These are phyloP conservation scores for Thamnidium elegans DNA, from an alignment of 192 early-diverging fungal genomes.

Conservation along the genomic window DNA sequence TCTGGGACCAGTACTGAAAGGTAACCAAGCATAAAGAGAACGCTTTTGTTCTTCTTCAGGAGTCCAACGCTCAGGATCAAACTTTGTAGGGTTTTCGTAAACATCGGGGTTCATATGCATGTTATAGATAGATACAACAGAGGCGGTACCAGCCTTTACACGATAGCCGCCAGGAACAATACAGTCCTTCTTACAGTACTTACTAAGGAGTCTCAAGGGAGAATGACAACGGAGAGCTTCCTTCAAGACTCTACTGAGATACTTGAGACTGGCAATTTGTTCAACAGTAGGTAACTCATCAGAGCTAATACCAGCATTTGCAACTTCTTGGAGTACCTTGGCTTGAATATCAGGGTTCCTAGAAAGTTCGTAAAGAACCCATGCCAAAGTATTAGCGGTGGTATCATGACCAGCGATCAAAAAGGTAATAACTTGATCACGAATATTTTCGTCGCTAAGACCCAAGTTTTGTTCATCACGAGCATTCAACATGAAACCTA, in stretches of 20 bases:
- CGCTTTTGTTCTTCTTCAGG: slow-evolving; percentile 51
- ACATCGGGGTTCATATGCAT: slow-evolving; percentile 47
- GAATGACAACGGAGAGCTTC: slow-evolving; percentile 57
- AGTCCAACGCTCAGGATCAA: slow-evolving; percentile 53
- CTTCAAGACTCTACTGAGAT: slow-evolving; percentile 51
- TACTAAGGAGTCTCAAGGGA: slow-evolving; percentile 42
- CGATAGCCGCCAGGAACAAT: slow-evolving; percentile 44
- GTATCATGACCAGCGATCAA: slow-evolving; percentile 58
- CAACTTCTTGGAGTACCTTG: slow-evolving; percentile 49
- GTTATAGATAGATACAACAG: slow-evolving; percentile 28
- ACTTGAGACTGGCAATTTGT: slow-evolving; percentile 43
- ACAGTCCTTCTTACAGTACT: slow-evolving; percentile 42
- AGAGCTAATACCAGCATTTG: slow-evolving; percentile 36
- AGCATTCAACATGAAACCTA: slow-evolving; percentile 59
- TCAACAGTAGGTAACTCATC: slow-evolving; percentile 28
- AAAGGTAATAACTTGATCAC: slow-evolving; percentile 63
- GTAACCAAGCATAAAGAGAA: slow-evolving; percentile 49
- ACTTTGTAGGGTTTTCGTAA: slow-evolving; percentile 42
- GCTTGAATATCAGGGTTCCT: slow-evolving; percentile 41
- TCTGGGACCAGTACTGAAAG: slow-evolving; percentile 49
- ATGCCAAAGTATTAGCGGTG: slow-evolving; percentile 51
- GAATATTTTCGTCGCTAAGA: slow-evolving; percentile 46
- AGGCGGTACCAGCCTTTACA: slow-evolving; percentile 26
- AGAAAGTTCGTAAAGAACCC: slow-evolving; percentile 47
- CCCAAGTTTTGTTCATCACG: slow-evolving; percentile 33